A percentile compares a stretch with the other conserved stretches of the same genome.
These are phyloP conservation scores for Metarhizium rileyi DNA, from an alignment of 2,329 filamentous ascomycete genomes.

Conservation along the genomic window DNA sequence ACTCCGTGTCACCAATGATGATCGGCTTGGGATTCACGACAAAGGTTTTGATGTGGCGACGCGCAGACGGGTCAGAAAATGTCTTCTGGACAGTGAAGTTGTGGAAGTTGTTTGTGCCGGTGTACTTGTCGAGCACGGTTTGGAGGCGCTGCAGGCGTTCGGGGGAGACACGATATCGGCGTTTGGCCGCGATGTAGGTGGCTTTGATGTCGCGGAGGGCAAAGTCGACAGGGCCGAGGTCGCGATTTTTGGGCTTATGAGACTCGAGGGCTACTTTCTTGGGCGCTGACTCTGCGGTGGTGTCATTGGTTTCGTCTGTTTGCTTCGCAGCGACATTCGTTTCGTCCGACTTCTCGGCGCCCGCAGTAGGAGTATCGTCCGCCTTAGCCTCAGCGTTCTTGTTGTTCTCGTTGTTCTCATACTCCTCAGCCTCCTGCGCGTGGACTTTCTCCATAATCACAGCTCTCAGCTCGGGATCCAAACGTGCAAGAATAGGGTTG, in stretches of 20 bases:
- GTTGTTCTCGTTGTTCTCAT: conserved; percentile 17
- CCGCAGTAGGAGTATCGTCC: conserved; percentile 15
- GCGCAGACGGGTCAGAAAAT: conserved; percentile 70
- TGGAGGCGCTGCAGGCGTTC: conserved; percentile 67
- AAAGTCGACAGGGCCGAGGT: conserved; percentile 45
- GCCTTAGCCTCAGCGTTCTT: conserved; percentile 12
- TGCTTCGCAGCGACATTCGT: not conserved
- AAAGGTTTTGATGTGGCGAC: conserved; percentile 90
- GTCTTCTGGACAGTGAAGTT: conserved; percentile 95
- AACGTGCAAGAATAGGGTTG: conserved; percentile 52
- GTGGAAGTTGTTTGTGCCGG: conserved; percentile 86
- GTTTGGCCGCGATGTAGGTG: conserved; percentile 74
- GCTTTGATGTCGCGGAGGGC: conserved; percentile 67
- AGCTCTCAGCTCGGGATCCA: conserved; percentile 55
- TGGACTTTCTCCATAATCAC: conserved; percentile 55
- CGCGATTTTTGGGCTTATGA: conserved; percentile 30
- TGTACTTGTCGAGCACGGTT: conserved; percentile 61
- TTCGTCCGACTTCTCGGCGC: conserved; percentile 10
- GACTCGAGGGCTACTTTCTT: conserved; percentile 17
- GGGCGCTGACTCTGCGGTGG: conserved; percentile 9
- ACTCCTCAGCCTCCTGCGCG: conserved; percentile 20
- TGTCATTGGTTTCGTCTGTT: not conserved
- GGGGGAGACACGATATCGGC: conserved; percentile 69
- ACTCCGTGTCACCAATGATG: conserved; percentile 84
- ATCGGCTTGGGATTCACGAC: conserved; percentile 65